Percentiles rank a stretch among this genome's conserved stretches.
Evolutionary conservation across 1,284 basidiomycete genomes (phyloP).

Genomic region (Melanopsichium pennsylvanicum): DNA sequence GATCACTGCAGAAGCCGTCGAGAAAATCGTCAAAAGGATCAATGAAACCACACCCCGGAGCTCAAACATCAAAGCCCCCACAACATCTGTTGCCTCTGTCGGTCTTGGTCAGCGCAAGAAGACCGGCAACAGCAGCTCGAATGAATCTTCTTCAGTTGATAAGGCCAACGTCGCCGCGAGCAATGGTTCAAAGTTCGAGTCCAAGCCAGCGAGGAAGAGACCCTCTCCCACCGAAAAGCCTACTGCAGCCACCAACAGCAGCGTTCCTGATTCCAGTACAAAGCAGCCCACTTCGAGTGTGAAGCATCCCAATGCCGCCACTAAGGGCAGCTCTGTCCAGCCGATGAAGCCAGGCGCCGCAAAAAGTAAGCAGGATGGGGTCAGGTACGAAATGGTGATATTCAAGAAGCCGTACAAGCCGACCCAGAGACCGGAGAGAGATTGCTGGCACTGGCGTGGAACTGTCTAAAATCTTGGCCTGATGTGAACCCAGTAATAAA

Average conservation of each 20-base stretch:
- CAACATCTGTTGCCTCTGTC: too few relatives aligned
- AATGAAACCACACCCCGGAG: too few relatives aligned
- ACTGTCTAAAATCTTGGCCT: too few relatives aligned
- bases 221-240: neutral
- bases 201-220: slow-evolving; percentile 8
- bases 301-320: neutral
- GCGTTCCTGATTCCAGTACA: neutral
- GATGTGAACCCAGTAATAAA: too few relatives aligned
- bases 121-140: neutral
- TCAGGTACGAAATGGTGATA: slow-evolving; percentile 19
- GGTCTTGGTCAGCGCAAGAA: slow-evolving; percentile 2
- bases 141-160: neutral
- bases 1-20: neutral
- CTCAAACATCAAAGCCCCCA: too few relatives aligned
- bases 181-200: too few relatives aligned
- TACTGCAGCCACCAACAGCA: neutral
- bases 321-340: too few relatives aligned
- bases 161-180: too few relatives aligned
- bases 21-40: too few relatives aligned
- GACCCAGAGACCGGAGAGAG: slow-evolving; percentile 16
- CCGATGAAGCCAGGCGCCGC: too few relatives aligned
- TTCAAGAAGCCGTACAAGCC: slow-evolving; percentile 21
- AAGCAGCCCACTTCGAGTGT: neutral
- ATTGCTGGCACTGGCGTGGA: slow-evolving; percentile 16
- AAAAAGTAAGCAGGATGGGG: slow-evolving; percentile 2